These are phyloP conservation scores for Brassica rapa DNA, from an alignment of 345 rosid genomes.

Conservation along the genomic window DNA sequence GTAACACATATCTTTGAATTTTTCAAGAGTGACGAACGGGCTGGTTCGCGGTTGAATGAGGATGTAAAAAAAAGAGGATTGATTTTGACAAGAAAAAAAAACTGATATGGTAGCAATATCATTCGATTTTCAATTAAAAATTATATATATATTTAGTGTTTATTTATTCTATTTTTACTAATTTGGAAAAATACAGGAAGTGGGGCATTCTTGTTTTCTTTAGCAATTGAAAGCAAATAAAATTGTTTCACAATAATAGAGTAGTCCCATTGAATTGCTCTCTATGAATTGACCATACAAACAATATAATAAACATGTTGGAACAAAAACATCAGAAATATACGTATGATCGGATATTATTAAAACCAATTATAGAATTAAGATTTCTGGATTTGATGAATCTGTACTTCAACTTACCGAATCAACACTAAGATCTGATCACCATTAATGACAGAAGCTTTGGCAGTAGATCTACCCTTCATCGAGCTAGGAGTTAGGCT, in stretches of 20 bases:
- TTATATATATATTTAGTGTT: background rate
- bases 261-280: slow-evolving; percentile 44
- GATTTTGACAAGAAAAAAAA: background rate
- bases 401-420: background rate
- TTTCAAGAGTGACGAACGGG: background rate
- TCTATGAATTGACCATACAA: slow-evolving; percentile 33
- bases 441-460: background rate
- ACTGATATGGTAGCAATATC: background rate
- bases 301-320: slow-evolving; percentile 25
- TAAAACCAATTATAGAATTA: background rate
- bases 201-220: slow-evolving; percentile 57
- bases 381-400: background rate
- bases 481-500: background rate
- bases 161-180: background rate
- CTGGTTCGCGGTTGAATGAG: background rate
- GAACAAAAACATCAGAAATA: background rate
- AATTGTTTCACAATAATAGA: slow-evolving; percentile 62
- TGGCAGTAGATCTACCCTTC: background rate
- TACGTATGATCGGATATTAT: background rate
- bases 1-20: background rate
- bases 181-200: slow-evolving; percentile 51
- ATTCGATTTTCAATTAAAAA: background rate
- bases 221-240: slow-evolving; percentile 38
- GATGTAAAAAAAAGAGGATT: background rate
- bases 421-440: background rate